These are phyloP conservation scores for Mentha longifolia DNA, from an alignment of 257 asterid genomes.

Conservation along the genomic window DNA sequence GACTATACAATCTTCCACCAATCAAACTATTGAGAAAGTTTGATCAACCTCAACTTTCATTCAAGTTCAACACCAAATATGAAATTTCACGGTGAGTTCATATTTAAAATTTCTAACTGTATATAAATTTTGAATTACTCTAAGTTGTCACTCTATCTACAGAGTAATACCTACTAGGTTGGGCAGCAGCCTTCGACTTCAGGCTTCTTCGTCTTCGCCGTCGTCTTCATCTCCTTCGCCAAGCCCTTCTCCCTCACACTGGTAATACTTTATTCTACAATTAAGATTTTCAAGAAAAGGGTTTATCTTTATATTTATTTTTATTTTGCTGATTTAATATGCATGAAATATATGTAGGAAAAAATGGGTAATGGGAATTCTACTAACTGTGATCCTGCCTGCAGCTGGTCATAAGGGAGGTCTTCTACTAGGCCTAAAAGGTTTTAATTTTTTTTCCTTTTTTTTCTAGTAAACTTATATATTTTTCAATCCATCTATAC, in stretches of 20 bases:
- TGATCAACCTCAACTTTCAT: constrained; percentile 29
- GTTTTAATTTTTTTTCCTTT: constrained; percentile 7
- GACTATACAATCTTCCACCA: no score
- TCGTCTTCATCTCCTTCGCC: constrained; percentile 26
- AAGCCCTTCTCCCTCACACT: constrained; percentile 30
- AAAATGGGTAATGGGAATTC: constrained; percentile 51
- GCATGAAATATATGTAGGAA: constrained; percentile 38
- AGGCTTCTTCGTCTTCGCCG: constrained; percentile 36
- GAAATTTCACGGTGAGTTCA: constrained; percentile 29
- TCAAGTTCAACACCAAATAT: constrained; percentile 28
- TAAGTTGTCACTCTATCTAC: neutral
- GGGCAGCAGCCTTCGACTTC: neutral
- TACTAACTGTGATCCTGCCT: constrained; percentile 47
- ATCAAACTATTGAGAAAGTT: constrained; percentile 19
- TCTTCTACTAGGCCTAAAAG: constrained; percentile 41
- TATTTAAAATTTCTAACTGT: no score
- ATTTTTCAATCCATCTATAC: neutral
- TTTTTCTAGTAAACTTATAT: neutral
- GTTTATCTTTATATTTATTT: no score
- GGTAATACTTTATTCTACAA: constrained; percentile 18
- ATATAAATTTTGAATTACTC: neutral
- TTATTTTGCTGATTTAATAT: no score
- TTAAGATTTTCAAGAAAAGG: neutral
- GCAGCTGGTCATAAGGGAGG: constrained; percentile 53
- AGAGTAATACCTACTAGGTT: constrained; percentile 2